Evolutionary conservation across 208 protist genomes (phyloP).

Genomic region (Leishmania martiniquensis): DNA sequence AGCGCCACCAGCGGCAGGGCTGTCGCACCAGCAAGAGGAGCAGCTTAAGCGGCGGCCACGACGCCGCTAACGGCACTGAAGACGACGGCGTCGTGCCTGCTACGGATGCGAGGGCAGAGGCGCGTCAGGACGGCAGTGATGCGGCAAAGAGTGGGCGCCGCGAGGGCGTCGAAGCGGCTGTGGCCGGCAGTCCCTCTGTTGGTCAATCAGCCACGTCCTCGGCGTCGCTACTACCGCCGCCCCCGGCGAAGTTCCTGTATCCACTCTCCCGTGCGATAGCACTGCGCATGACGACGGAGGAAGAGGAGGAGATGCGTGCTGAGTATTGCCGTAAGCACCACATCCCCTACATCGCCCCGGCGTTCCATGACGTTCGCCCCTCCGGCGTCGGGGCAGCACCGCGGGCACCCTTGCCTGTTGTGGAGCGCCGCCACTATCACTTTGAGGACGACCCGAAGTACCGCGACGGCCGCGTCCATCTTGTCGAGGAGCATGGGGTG

Average conservation of each 20-base stretch:
- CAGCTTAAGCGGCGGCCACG: neutral
- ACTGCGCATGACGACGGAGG: constrained; percentile 34
- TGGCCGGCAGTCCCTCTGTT: neutral
- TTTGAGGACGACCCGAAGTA: constrained; percentile 42
- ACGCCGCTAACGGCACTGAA: neutral
- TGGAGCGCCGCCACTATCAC: constrained; percentile 37
- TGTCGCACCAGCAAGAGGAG: neutral
- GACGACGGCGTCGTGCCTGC: neutral
- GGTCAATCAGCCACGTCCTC: neutral
- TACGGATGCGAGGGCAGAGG: neutral
- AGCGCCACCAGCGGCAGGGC: neutral
- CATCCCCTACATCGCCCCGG: constrained; percentile 28
- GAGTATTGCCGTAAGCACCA: constrained; percentile 28
- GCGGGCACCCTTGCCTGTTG: constrained; percentile 18
- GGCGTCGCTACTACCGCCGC: constrained; percentile 5
- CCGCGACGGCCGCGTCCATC: constrained; percentile 57
- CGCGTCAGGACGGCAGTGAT: neutral
- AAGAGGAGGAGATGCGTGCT: constrained; percentile 39
- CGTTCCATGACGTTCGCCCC: constrained; percentile 17
- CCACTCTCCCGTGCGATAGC: constrained; percentile 41
- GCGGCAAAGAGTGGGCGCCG: neutral
- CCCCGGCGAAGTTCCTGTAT: constrained; percentile 25
- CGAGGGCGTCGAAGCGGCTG: neutral
- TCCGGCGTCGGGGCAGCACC: constrained; percentile 4
- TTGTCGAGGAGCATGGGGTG: constrained; percentile 67